phyloP scores from a whole-genome alignment of 225 moss, liverwort and hornwort genomes.

The Polytrichum formosum region DNA sequence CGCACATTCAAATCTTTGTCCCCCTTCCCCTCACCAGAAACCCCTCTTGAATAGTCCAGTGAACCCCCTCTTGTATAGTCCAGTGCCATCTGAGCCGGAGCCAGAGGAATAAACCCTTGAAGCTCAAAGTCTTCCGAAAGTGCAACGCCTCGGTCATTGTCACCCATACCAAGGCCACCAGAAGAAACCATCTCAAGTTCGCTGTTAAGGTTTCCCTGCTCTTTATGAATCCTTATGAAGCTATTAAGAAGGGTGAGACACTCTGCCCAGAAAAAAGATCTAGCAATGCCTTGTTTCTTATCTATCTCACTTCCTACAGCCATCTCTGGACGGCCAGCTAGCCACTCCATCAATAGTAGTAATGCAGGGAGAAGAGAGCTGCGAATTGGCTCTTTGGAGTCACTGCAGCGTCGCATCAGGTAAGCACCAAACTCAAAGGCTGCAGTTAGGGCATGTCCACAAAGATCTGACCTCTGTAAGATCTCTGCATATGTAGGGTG shows the following conservation, averaged over 20 bases:
- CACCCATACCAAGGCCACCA: conserved; percentile 36
- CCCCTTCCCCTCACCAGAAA: conserved; percentile 56
- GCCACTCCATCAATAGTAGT: conserved; percentile 93
- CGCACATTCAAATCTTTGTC: conserved; percentile 74
- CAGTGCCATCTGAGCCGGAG: conserved; percentile 82
- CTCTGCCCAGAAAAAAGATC: conserved; percentile 87
- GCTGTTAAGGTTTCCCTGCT: conserved; percentile 27
- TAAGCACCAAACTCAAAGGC: conserved; percentile 94
- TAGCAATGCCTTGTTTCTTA: conserved; percentile 80
- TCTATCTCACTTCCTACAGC: conserved; percentile 85
- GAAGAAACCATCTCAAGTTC: conserved; percentile 43
- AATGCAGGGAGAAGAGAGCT: conserved; percentile 91
- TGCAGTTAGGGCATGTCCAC: conserved; percentile 86
- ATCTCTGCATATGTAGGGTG: conserved; percentile 96
- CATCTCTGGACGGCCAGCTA: conserved; percentile 93
- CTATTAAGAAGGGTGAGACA: conserved; percentile 68
- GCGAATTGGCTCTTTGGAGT: conserved; percentile 65
- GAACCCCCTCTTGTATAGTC: conserved; percentile 69
- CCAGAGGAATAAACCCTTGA: conserved; percentile 81
- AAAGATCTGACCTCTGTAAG: conserved; percentile 87
- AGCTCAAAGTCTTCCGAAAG: conserved; percentile 96
- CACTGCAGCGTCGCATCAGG: conserved; percentile 79
- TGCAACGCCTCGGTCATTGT: conserved; percentile 64
- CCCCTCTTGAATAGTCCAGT: conserved; percentile 71
- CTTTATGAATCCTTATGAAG: conserved; percentile 47